These are phyloP conservation scores for Neofusicoccum parvum DNA, from an alignment of 2,329 filamentous ascomycete species.

Conservation along the genomic window DNA sequence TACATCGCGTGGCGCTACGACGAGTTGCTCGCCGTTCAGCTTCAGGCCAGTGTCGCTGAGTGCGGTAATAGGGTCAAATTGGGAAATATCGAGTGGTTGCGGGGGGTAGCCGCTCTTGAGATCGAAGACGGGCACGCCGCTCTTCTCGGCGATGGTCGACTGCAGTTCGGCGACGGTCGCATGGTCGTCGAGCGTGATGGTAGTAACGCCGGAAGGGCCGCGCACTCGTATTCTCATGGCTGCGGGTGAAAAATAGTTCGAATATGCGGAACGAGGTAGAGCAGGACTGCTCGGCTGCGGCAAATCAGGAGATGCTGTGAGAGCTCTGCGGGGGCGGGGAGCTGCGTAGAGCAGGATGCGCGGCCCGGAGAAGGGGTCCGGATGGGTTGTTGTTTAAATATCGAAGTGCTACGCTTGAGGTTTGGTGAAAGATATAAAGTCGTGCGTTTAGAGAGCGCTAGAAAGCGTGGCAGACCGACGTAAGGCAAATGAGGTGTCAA, in stretches of 20 bases:
- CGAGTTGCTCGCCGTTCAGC: constrained; percentile 69
- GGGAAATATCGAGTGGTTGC: constrained; percentile 64
- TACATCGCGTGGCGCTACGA: constrained; percentile 56
- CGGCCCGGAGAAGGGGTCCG: neutral
- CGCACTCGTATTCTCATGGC: constrained; percentile 75
- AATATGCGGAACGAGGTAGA: neutral
- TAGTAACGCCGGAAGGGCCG: constrained; percentile 71
- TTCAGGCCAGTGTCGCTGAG: constrained; percentile 62
- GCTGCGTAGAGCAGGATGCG: neutral
- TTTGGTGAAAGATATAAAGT: too few species aligned
- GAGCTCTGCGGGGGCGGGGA: constrained; percentile 3
- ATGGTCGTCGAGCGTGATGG: constrained; percentile 67
- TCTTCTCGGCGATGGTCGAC: constrained; percentile 62
- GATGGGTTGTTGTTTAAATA: neutral
- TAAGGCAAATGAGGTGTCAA: neutral
- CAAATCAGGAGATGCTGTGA: neutral
- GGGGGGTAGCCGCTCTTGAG: constrained; percentile 87
- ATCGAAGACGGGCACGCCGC: constrained; percentile 67
- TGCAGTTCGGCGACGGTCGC: constrained; percentile 67
- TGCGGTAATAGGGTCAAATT: constrained; percentile 51
- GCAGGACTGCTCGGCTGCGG: neutral
- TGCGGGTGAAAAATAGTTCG: constrained; percentile 29
- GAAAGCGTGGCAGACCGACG: neutral
- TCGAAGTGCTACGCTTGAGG: too few species aligned
- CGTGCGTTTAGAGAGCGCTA: neutral